These are phyloP conservation scores for Cercophora sp. DNA, from an alignment of 495 filamentous ascomycete species.

Conservation along the genomic window DNA sequence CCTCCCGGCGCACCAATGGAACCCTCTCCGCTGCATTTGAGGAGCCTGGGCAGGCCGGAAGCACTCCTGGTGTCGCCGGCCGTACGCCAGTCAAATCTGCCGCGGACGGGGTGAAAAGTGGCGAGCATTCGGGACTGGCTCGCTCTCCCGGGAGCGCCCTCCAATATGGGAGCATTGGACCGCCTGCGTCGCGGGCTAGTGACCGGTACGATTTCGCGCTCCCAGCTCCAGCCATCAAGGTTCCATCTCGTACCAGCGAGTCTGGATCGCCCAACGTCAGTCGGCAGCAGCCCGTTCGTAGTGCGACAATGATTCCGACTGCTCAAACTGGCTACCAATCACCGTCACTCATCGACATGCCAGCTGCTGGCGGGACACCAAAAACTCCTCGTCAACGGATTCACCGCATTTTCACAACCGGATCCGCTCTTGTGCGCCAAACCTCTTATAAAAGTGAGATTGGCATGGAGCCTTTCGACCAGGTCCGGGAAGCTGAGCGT, in stretches of 20 bases:
- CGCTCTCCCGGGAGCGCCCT: slow-evolving; percentile 26
- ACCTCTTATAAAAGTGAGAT: slow-evolving; percentile 21
- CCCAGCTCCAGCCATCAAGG: slow-evolving; percentile 68
- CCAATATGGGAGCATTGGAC: slow-evolving; percentile 74
- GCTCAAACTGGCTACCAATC: slow-evolving; percentile 5
- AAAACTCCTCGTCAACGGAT: slow-evolving; percentile 23
- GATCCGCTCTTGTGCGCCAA: slow-evolving; percentile 16
- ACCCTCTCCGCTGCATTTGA: not conserved
- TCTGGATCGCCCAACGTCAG: slow-evolving; percentile 6
- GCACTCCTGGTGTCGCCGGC: not conserved
- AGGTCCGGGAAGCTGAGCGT: slow-evolving; percentile 54
- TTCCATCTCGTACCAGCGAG: slow-evolving; percentile 41
- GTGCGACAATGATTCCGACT: slow-evolving; percentile 21
- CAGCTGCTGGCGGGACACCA: slow-evolving; percentile 3
- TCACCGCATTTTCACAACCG: slow-evolving; percentile 26
- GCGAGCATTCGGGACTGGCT: slow-evolving; percentile 35
- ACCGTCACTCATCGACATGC: slow-evolving; percentile 14
- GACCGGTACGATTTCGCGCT: slow-evolving; percentile 51
- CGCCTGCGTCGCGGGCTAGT: slow-evolving; percentile 54
- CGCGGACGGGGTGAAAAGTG: not conserved
- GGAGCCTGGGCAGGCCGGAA: not conserved
- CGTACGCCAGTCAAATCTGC: not conserved
- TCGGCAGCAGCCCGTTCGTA: slow-evolving; percentile 18
- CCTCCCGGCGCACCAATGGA: slow-evolving; percentile 5
- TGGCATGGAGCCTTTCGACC: slow-evolving; percentile 39